Evolutionary conservation across 345 rosid species (phyloP), one percentile per base, ranked within the genome.

Genomic region (Euclidium syriacum): DNA sequence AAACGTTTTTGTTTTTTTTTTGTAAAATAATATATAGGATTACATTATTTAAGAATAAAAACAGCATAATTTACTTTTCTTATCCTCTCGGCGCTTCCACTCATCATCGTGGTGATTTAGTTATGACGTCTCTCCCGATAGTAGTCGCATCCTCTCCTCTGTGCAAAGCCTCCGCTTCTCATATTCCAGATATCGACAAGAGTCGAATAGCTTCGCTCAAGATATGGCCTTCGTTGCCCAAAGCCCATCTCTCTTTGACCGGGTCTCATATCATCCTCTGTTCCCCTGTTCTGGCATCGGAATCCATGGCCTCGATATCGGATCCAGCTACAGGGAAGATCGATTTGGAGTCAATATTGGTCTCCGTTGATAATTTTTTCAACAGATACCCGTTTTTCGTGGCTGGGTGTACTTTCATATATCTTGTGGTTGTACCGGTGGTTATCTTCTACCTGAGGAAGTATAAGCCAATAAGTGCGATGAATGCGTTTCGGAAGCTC

Each of bases 351-450:
- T 75, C 85, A 1, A 47, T 83, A 24, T 6, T 88, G 11, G 72
- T 86, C 4, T 72, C 96, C 1, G 67, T 92, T 34, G 96, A 92
- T 32, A 87, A 83, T 6, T 86, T 89, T 49, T 75, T 86, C 67
- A 86, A 74, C 71, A 78, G 75, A 68, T 67, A 92, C 78, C 98
- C 98, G 0, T 92, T 92, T 72, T 92, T 92, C 52, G 95, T 91
- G 43, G 83, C 85, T 23, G 90, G 90, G 5, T 91, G 96, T 64
- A 62, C 90, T 0, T 86, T 92, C 79, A 51, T 86, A 32, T 92
- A 95, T 77, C 86, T 88, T 11, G 81, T 86, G n/a, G 89, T 79
- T 18, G 54, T 77, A 15, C 98, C 98, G 0, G 41, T 83, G 7
- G 71, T 77, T 16, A 39, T 81, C 3, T 73, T 75, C 53, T 86